Evolutionary conservation across 371 early-diverging fungal genomes (phyloP), one percentile per base, ranked within the genome.

Genomic region (Rhizopus arrhizus): DNA sequence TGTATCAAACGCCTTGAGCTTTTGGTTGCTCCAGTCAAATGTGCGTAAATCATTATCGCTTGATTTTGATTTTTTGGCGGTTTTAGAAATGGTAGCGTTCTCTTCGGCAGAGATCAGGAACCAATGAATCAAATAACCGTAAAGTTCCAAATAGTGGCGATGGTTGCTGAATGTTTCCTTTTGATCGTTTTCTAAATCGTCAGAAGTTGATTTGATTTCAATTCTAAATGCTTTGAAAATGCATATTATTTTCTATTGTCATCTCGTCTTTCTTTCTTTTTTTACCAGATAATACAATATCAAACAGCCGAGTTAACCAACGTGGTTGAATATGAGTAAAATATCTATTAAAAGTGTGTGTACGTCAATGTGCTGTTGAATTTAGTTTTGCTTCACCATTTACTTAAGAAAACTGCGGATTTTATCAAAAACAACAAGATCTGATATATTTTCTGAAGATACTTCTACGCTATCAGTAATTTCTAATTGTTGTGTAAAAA

Each of bases 121-220:
- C 91, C 92, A 91, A 57, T 87, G 85, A 35, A 89, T 68, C 50
- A 92, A 55, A 58, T 90, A 95, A 10, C 86, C 89, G 57, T 92
- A 94, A 61, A 88, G 78, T 65, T 94, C 92, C 8, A 94, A 70
- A 28, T 83, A 69, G 2, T 70, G 61, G 3, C 83, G 79, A 65
- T 91, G 89, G 16, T 68, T 72, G 22, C 84, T 78, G 68, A 86
- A 89, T 11, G 86, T 79, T 34, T 89, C 88, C 43, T 86, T 87
- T 31, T 87, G 85, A 38, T 88, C 78, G 32, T 74, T 74, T 1
- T 81, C 80, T 43, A 92, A 57, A 45, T 89, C 89, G 12, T 72
- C 75, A 3, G 85, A 65, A 3, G 87, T 82, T 5, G 78, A 61
- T 68, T 72, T 77, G 33, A 87, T 78, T 65, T 88, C 88, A 34